These are phyloP conservation scores for Xylariales sp. DNA, from an alignment of 2,329 filamentous ascomycete species.

Conservation along the genomic window DNA sequence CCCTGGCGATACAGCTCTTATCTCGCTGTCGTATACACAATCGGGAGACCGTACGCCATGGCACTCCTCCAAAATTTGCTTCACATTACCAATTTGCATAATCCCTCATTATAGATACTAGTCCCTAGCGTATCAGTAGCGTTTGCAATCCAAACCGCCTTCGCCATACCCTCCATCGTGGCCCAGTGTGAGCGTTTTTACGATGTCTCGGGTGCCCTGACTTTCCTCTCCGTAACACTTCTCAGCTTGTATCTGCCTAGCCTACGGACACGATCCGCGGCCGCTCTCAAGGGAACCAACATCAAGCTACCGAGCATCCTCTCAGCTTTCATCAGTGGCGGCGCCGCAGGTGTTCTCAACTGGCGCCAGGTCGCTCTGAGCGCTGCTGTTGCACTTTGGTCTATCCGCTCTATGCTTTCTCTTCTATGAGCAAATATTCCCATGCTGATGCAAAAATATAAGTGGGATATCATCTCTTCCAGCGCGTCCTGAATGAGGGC, in stretches of 20 bases:
- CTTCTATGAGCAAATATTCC: background rate
- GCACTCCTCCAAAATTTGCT: constrained; percentile 44
- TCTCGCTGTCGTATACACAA: too few species aligned
- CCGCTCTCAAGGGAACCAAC: constrained; percentile 29
- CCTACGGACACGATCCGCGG: constrained; percentile 48
- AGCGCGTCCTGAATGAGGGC: constrained; percentile 54
- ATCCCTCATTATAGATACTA: constrained; percentile 57
- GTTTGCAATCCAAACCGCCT: constrained; percentile 57
- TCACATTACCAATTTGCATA: constrained; percentile 55
- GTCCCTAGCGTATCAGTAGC: constrained; percentile 58
- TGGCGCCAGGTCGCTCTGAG: constrained; percentile 50
- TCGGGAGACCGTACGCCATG: too few species aligned
- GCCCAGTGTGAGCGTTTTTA: constrained; percentile 62
- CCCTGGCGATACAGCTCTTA: too few species aligned
- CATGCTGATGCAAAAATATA: background rate
- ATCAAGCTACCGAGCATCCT: constrained; percentile 41
- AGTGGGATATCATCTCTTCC: constrained; percentile 64
- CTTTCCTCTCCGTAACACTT: constrained; percentile 60
- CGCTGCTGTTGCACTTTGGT: constrained; percentile 49
- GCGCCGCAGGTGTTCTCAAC: constrained; percentile 43
- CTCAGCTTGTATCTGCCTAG: constrained; percentile 58
- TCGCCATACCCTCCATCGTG: constrained; percentile 57
- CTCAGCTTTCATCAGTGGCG: constrained; percentile 36
- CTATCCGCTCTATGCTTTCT: constrained; percentile 47
- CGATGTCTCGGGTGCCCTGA: constrained; percentile 62